Evolutionary conservation across 2,329 filamentous ascomycete genomes (phyloP).

Genomic region (Amphichorda felina): DNA sequence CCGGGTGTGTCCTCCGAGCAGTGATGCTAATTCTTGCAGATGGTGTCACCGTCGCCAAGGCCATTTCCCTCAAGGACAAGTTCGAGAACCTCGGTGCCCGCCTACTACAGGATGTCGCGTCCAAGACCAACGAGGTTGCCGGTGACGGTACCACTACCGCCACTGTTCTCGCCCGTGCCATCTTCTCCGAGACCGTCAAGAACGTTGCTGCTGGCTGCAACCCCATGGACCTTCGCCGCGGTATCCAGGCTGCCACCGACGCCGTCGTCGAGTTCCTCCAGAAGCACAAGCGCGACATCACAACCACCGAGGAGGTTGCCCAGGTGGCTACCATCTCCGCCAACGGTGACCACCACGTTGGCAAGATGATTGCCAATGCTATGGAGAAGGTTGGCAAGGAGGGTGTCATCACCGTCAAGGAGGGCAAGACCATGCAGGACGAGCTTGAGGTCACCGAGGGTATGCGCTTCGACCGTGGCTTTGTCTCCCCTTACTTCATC

Average conservation of each 20-base stretch:
- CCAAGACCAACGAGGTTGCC: constrained; percentile 97
- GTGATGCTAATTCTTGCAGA: constrained; percentile 37
- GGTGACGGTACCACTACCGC: constrained; percentile 98
- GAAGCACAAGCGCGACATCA: constrained; percentile 96
- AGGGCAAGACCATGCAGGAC: constrained; percentile 96
- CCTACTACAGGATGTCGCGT: constrained; percentile 93
- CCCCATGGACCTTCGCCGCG: constrained; percentile 95
- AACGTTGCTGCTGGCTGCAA: constrained; percentile 99
- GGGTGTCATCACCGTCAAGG: constrained; percentile 99
- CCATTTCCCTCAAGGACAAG: constrained; percentile 91
- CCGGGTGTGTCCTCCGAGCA: neutral
- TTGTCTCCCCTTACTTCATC: constrained; percentile 99
- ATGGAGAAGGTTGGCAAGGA: constrained; percentile 99
- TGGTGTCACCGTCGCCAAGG: constrained; percentile 81
- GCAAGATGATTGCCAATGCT: constrained; percentile 88
- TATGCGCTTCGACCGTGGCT: constrained; percentile 99
- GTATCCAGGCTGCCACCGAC: constrained; percentile 93
- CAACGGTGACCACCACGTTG: constrained; percentile 93
- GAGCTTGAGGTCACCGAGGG: constrained; percentile 99
- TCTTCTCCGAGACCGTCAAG: constrained; percentile 99
- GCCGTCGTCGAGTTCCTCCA: constrained; percentile 89
- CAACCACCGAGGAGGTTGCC: constrained; percentile 90
- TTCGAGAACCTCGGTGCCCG: constrained; percentile 98
- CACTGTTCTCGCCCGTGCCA: constrained; percentile 90
- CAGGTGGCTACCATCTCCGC: constrained; percentile 98